Percentiles rank a stretch among this genome's conserved stretches.
These are phyloP conservation scores for Thelephora terrestris DNA, from an alignment of 1,284 basidiomycete genomes.

Conservation along the genomic window DNA sequence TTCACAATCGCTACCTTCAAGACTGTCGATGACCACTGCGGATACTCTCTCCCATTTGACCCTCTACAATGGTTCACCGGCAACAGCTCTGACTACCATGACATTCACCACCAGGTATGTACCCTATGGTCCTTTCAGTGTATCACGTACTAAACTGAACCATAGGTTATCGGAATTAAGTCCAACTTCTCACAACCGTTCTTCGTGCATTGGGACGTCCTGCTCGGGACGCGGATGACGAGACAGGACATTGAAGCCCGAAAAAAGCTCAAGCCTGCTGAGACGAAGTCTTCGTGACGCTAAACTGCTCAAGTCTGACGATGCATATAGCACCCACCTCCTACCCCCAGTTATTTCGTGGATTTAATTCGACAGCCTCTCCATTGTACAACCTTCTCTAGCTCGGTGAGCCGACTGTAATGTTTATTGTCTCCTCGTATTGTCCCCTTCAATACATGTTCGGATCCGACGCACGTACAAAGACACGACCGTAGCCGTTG, in stretches of 20 bases:
- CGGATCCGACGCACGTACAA: too few relatives aligned
- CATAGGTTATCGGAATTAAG: constrained; percentile 85
- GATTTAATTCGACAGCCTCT: too few relatives aligned
- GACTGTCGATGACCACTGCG: constrained; percentile 97
- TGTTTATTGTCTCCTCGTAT: too few relatives aligned
- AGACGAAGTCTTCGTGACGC: too few relatives aligned
- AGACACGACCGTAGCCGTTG: too few relatives aligned
- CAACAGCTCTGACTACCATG: constrained; percentile 98
- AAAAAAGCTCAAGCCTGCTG: constrained; percentile 13
- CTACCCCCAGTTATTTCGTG: too few relatives aligned
- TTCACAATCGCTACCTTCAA: constrained; percentile 85
- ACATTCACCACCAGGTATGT: constrained; percentile 89
- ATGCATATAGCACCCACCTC: too few relatives aligned
- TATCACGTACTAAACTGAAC: neutral
- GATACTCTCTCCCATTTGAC: constrained; percentile 84
- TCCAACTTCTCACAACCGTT: constrained; percentile 95
- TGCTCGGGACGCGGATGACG: constrained; percentile 79
- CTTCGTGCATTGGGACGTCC: constrained; percentile 79
- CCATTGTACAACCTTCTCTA: too few relatives aligned
- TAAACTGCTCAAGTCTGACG: too few relatives aligned
- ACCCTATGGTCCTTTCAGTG: neutral
- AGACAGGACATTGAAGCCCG: constrained; percentile 47
- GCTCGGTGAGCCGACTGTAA: too few relatives aligned
- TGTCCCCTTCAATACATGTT: too few relatives aligned
- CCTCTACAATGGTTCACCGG: constrained; percentile 78